phyloP scores from a whole-genome alignment of 768 basidiomycete species.

The Gymnopilus junonius region DNA sequence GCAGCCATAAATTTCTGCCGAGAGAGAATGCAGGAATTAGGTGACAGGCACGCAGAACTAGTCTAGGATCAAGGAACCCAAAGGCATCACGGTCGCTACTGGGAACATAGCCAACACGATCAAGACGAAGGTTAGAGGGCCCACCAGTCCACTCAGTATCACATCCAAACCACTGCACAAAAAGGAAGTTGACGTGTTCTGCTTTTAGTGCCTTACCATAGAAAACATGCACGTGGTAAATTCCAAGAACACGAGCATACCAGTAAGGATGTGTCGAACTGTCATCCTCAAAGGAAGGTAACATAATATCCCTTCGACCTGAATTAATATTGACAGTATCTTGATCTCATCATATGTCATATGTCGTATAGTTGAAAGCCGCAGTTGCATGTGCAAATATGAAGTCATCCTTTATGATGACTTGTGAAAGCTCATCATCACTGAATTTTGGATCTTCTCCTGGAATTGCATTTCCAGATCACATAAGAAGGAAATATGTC shows the following conservation, averaged over 20 bases:
- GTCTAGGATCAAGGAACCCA: conserved; percentile 38
- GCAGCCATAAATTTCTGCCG: conserved; percentile 22
- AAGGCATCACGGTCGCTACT: conserved; percentile 31
- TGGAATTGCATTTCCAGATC: not conserved
- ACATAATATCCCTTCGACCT: conserved; percentile 37
- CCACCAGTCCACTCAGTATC: not conserved
- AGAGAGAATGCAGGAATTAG: conserved; percentile 31
- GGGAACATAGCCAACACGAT: conserved; percentile 34
- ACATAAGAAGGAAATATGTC: conserved; percentile 6
- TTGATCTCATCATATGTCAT: conserved; percentile 41
- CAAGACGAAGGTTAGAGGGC: conserved; percentile 21
- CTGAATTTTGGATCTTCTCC: conserved; percentile 9
- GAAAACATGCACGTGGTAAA: conserved; percentile 19
- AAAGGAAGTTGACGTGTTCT: conserved; percentile 9
- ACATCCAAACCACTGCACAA: conserved; percentile 18
- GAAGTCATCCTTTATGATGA: conserved; percentile 20
- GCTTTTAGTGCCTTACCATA: not conserved
- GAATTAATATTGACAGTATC: conserved; percentile 41
- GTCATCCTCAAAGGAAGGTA: conserved; percentile 22
- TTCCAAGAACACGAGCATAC: conserved; percentile 20
- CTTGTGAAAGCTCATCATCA: conserved; percentile 9
- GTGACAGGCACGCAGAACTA: conserved; percentile 27
- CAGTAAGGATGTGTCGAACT: conserved; percentile 13
- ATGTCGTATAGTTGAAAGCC: conserved; percentile 44
- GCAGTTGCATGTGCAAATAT: conserved; percentile 25